Evolutionary conservation across 1,284 basidiomycete genomes (phyloP).

Genomic region (Cystobasidium slooffiae): DNA sequence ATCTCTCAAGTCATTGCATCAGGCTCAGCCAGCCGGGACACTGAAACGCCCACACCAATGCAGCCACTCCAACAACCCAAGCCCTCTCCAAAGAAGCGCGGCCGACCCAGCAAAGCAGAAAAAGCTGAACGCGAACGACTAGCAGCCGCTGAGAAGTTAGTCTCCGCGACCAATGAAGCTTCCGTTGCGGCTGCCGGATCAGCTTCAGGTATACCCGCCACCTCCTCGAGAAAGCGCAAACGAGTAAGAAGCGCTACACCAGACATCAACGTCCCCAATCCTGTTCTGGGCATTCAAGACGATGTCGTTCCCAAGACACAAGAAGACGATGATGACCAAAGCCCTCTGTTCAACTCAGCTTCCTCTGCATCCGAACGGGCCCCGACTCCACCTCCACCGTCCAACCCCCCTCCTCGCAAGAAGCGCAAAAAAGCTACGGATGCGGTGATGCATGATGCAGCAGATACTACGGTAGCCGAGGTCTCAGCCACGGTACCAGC

Average conservation of each 20-base stretch:
- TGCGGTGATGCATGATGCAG: too few relatives aligned
- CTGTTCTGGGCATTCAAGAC: too few relatives aligned
- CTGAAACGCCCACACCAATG: background rate
- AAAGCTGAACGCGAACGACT: background rate
- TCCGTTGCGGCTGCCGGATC: background rate
- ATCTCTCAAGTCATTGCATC: background rate
- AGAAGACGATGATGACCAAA: background rate
- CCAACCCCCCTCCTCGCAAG: too few relatives aligned
- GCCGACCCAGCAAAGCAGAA: slow-evolving; percentile 16
- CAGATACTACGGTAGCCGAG: too few relatives aligned
- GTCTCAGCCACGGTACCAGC: too few relatives aligned
- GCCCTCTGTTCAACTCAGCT: background rate
- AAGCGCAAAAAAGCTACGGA: too few relatives aligned
- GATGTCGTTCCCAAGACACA: too few relatives aligned
- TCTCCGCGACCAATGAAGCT: background rate
- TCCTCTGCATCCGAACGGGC: too few relatives aligned
- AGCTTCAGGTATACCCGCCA: background rate
- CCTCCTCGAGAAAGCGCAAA: background rate
- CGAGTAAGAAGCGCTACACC: too few relatives aligned
- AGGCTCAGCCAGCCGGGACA: background rate
- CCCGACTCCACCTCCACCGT: too few relatives aligned
- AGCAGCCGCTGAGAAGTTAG: background rate
- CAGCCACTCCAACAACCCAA: background rate
- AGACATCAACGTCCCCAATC: too few relatives aligned
- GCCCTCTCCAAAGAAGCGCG: slow-evolving; percentile 1